phyloP scores from a whole-genome alignment of 176 grass and related monocot species.

The Oryza glaberrima region DNA sequence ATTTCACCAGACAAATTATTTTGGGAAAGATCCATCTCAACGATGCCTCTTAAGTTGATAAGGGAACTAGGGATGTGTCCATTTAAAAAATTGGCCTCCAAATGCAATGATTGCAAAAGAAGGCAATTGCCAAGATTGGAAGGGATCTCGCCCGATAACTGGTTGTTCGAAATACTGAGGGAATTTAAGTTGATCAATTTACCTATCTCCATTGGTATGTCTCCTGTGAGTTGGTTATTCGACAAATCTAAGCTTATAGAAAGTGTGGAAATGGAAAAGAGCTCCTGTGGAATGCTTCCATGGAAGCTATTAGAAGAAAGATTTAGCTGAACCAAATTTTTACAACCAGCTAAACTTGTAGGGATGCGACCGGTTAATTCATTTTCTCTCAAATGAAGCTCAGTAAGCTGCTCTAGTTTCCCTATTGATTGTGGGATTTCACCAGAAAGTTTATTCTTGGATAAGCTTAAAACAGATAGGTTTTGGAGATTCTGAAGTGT shows the following conservation, averaged over 20 bases:
- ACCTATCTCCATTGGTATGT: constrained; percentile 33
- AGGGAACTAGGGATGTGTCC: constrained; percentile 34
- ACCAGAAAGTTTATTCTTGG: constrained; percentile 29
- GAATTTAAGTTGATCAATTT: constrained; percentile 4
- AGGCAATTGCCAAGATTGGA: constrained; percentile 24
- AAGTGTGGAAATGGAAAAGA: constrained; percentile 21
- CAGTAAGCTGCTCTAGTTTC: not conserved
- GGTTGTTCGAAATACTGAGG: constrained; percentile 28
- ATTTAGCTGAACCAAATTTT: constrained; percentile 13
- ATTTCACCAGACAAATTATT: constrained; percentile 43
- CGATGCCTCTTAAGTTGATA: constrained; percentile 14
- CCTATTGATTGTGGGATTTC: constrained; percentile 26
- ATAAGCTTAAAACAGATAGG: not conserved
- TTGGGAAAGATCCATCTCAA: constrained; percentile 42
- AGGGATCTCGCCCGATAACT: constrained; percentile 36
- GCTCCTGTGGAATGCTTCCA: constrained; percentile 28
- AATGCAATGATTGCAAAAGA: not conserved
- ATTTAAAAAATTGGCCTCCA: constrained; percentile 32
- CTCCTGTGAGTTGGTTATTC: constrained; percentile 19
- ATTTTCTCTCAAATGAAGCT: constrained; percentile 22
- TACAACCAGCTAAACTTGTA: not conserved
- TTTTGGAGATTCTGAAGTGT: not conserved
- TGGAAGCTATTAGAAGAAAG: constrained; percentile 29
- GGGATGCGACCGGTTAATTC: constrained; percentile 23
- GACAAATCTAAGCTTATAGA: constrained; percentile 7